These are phyloP conservation scores for Pichia sp. DNA, from an alignment of 1,139 yeast genomes.

Conservation along the genomic window DNA sequence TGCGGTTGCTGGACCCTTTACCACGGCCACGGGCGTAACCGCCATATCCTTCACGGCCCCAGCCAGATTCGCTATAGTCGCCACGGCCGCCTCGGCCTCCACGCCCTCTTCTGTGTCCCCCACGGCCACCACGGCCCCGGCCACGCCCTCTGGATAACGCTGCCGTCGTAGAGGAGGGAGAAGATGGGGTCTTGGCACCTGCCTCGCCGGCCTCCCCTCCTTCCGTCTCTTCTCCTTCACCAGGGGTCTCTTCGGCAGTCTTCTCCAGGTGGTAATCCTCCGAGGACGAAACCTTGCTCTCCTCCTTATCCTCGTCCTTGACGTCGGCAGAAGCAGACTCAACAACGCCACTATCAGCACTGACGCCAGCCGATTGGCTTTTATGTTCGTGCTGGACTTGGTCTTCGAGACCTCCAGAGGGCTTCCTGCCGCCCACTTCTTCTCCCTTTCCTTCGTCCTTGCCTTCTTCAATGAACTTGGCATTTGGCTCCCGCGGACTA, in stretches of 20 bases:
- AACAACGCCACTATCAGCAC: background rate
- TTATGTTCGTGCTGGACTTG: background rate
- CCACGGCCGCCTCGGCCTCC: background rate
- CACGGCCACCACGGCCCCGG: conserved; percentile 7
- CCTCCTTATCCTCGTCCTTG: background rate
- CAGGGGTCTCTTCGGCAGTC: background rate
- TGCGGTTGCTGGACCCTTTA: background rate
- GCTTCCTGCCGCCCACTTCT: background rate
- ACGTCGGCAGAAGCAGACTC: background rate
- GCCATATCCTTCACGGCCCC: conserved; percentile 1
- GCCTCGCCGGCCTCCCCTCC: background rate
- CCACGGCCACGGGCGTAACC: background rate
- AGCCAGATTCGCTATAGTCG: background rate
- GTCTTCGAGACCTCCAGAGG: background rate
- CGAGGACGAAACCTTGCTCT: background rate
- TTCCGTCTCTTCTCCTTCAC: background rate
- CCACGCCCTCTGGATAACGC: background rate
- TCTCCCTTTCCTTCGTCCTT: background rate
- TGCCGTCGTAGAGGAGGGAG: background rate
- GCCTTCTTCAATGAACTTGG: background rate
- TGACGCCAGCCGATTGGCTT: background rate
- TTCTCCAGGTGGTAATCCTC: background rate
- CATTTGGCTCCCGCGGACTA: background rate
- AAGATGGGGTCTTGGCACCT: no score
- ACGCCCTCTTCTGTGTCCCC: background rate